Percentiles rank a stretch among this genome's conserved stretches.
Conservation (phyloP, 2,329 filamentous ascomycete species). For the Ophiocordyceps camponoti-leonardi region DNA sequence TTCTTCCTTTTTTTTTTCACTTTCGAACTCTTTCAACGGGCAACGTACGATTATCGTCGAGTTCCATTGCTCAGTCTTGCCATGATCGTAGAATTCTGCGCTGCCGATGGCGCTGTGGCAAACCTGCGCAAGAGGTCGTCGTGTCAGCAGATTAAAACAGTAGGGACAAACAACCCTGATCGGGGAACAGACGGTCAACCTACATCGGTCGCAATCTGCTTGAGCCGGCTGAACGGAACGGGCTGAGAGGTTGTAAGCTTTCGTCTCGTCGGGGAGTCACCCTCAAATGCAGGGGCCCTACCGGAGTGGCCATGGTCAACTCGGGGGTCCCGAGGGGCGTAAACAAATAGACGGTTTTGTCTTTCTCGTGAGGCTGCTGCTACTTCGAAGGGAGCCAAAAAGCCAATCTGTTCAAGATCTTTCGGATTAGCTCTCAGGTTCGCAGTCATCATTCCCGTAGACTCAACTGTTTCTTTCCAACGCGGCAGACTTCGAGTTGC, state of each 20-base stretch:
- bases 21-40: neutral
- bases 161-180: neutral
- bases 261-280: neutral
- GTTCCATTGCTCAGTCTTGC: conserved; percentile 78
- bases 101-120: conserved; percentile 62
- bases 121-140: conserved; percentile 41
- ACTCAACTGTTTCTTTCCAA: neutral
- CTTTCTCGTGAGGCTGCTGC: neutral
- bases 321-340: neutral
- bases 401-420: too few species aligned
- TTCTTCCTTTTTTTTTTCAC: too few species aligned
- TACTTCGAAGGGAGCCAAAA: too few species aligned
- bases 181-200: conserved; percentile 13
- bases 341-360: neutral
- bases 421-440: too few species aligned
- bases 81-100: conserved; percentile 72
- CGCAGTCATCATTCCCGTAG: neutral
- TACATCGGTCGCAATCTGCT: conserved; percentile 76
- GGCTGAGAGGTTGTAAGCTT: conserved; percentile 34
- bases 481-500: neutral
- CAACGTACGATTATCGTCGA: conserved; percentile 69
- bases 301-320: conserved; percentile 20
- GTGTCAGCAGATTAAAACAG: neutral
- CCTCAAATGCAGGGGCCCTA: conserved; percentile 6
- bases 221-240: conserved; percentile 57